Base-by-base conservation (phyloP, 2,329 filamentous ascomycete genomes). In the Zarea fungicola region DNA sequence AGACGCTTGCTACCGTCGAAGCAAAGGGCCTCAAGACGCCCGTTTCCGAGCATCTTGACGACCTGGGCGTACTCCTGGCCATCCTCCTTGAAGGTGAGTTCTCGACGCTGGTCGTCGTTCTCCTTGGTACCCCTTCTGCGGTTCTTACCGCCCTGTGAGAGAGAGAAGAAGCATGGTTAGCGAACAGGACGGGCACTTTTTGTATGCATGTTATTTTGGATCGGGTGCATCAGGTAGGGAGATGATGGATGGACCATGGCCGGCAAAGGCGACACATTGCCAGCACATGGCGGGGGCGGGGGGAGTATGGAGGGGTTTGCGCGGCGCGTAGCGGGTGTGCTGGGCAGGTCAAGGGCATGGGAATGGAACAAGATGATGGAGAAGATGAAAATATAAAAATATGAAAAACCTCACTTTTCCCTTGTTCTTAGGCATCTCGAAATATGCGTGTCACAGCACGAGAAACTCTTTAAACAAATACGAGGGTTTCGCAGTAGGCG, bases 71-170 rank as follows among this genome's bases (percentile, higher is more conserved):
- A 71, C 56, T 71, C 84, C 78, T 97, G 92, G 59, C 92, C 92
- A 67, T 97, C 92, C 71, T 97, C 93, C 76, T 96, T 96, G 84
- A 97, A 97, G 65, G 89, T 92, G 64, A 97, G 81, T 73, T 97
- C 92, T 72, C 92, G 91, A 81, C 96, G 96, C 77, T 96, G 91
- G 68, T 96, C 95, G 78, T 97, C 93, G 75, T 93, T 95, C 77
- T 95, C 89, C 81, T 95, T 95, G 86, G 96, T 97, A 75, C 92
- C 92, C 76, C 93, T 84, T 83, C 92, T 87, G 74, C 92, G 80
- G 77, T 97, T 97, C 82, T 97, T 97, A 77, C 92, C 92, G 72
- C 92, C 92, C 89, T 93, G 62, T 80, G 23, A n/a, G 23, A 47
- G 22, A 14, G 9, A 32, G 31, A 51, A 28, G 45, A 45, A 50